phyloP scores from a whole-genome alignment of 768 basidiomycete genomes.

The Cystobasidium ongulense region DNA sequence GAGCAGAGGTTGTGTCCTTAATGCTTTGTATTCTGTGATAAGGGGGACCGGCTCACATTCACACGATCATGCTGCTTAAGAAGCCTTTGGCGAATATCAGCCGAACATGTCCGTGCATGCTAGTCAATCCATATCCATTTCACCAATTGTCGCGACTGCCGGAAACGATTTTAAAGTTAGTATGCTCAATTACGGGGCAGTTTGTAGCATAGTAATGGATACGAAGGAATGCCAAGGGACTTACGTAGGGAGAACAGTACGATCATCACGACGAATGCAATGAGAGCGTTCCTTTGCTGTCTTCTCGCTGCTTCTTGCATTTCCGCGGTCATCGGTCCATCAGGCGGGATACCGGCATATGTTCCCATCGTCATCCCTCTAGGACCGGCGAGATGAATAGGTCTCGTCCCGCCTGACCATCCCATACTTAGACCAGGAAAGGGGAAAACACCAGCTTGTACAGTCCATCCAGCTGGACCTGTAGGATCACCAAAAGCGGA shows the following conservation, averaged over 20 bases:
- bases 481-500: background rate
- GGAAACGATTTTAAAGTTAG: background rate
- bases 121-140: constrained; percentile 31
- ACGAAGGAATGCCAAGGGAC: background rate
- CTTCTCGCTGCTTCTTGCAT: constrained; percentile 9
- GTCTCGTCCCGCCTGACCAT: constrained; percentile 3
- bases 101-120: background rate
- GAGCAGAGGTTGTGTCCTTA: too few species aligned
- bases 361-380: background rate
- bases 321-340: background rate
- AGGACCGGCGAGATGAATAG: background rate
- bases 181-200: background rate
- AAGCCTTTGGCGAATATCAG: background rate
- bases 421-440: constrained; percentile 22
- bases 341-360: background rate
- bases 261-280: constrained; percentile 31
- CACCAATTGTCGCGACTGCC: constrained; percentile 20
- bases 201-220: background rate
- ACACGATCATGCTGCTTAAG: too few species aligned
- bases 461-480: background rate
- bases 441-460: constrained; percentile 29
- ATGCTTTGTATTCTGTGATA: too few species aligned
- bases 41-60: too few species aligned
- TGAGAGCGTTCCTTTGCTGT: constrained; percentile 27
- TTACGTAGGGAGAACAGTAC: constrained; percentile 26